These are phyloP conservation scores for Zygotorulaspora sp. DNA, from an alignment of 805 yeast species.

Conservation along the genomic window DNA sequence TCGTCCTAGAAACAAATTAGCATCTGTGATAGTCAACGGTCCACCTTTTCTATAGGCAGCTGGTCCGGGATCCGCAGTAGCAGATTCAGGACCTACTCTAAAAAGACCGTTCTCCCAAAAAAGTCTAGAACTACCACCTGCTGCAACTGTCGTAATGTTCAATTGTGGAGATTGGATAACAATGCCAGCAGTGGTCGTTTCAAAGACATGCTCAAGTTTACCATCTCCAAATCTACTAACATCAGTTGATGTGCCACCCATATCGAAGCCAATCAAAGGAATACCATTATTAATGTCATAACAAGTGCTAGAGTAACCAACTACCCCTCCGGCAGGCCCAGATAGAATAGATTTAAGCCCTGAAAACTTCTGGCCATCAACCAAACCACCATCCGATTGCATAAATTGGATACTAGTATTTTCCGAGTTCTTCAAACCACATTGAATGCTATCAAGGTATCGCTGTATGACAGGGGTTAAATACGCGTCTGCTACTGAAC, in stretches of 20 bases:
- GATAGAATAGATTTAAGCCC: conserved; percentile 86
- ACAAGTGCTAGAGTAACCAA: conserved; percentile 85
- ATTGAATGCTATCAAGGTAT: conserved; percentile 56
- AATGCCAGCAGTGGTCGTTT: conserved; percentile 78
- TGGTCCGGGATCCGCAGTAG: conserved; percentile 87
- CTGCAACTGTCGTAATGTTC: conserved; percentile 78
- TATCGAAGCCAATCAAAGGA: conserved; percentile 77
- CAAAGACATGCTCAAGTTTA: conserved; percentile 70
- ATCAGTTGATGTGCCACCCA: conserved; percentile 92
- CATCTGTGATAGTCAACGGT: conserved; percentile 81
- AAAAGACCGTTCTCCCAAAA: conserved; percentile 67
- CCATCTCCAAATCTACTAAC: conserved; percentile 71
- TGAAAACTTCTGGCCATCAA: conserved; percentile 75
- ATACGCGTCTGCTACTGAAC: conserved; percentile 78
- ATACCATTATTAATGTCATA: conserved; percentile 48
- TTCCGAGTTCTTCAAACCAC: conserved; percentile 53
- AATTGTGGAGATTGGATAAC: conserved; percentile 81
- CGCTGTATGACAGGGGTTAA: conserved; percentile 71
- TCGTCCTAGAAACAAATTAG: conserved; percentile 69
- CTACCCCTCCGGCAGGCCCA: conserved; percentile 98
- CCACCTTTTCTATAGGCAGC: conserved; percentile 84
- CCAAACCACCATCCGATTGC: conserved; percentile 96
- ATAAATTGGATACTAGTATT: conserved; percentile 65
- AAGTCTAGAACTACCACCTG: conserved; percentile 75
- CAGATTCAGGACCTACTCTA: conserved; percentile 82